Evolutionary conservation across 2,329 filamentous ascomycete genomes (phyloP), one percentile per base, ranked within the genome.

Genomic region (Hymenoscyphus repandus): DNA sequence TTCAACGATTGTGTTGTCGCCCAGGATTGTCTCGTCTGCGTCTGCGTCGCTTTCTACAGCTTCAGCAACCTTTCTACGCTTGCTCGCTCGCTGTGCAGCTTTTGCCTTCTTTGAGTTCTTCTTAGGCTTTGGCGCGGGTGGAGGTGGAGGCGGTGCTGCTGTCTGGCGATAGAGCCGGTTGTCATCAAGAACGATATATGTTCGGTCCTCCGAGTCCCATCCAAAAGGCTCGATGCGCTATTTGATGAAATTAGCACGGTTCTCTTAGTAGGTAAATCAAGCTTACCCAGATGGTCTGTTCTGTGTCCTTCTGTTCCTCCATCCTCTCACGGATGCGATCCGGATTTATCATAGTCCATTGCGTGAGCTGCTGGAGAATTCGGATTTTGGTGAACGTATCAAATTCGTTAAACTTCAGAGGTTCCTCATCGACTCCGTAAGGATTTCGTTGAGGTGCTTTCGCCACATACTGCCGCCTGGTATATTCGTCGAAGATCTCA

Each of bases 401-500:
- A 49, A 99, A 88, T 41, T 90, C 82, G 57, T 81, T 73, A 65
- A 99, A 99, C 47, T 78, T 86, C 32, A 75, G 76, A 1, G 89
- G 84, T 5, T 75, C 71, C 60, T 93, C 89, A 2, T 84, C 86
- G 20, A 80, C 76, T 42, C 92, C 92, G 63, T 95, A 96, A 0
- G 92, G 92, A 64, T 96, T 97, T 49, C 78, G 78, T 10, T 80
- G 68, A 2, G 90, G 86, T 2, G 86, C 84, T 70, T 90, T 95
- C n/a, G 84, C 78, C 47, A 86, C 71, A 67, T 90, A 99, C 69
- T 96, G 91, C 53, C 90, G 86, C 61, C 90, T 83, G 32, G 90
- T 86, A 66, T 96, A 96, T 64, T 96, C 90, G 66, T 97, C 90
- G 61, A 97, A 95, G 44, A 93, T 85, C 3, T 95, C 90, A 47